These are phyloP conservation scores for Solanum pinnatisectum DNA, from an alignment of 257 asterid species.

Conservation along the genomic window DNA sequence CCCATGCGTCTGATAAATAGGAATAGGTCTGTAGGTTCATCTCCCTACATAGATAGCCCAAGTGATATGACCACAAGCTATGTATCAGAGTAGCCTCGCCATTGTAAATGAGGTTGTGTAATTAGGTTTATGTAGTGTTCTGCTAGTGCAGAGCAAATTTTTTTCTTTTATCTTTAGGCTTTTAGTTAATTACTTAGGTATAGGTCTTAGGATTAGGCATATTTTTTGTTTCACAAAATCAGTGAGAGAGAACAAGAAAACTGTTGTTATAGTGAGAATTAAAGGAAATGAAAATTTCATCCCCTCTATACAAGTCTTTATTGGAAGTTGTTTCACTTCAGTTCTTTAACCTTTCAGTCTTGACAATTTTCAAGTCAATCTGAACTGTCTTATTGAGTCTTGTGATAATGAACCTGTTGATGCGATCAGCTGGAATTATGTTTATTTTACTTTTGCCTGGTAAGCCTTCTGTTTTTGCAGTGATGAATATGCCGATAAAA, in stretches of 20 bases:
- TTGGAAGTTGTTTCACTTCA: background rate
- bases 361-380: background rate
- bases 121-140: background rate
- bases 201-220: constrained; percentile 7
- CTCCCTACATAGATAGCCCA: constrained; percentile 13
- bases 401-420: background rate
- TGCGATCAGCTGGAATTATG: background rate
- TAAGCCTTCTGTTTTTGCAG: background rate
- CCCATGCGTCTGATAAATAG: constrained; percentile 23
- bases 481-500: background rate
- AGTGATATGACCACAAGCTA: constrained; percentile 3
- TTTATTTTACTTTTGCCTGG: background rate
- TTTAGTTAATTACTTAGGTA: constrained; percentile 19
- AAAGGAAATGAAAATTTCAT: background rate
- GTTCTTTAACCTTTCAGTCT: background rate
- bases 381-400: background rate
- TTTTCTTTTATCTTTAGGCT: background rate
- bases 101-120: constrained; percentile 1
- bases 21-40: constrained; percentile 4
- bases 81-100: background rate
- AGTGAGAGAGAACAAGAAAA: background rate
- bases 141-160: background rate
- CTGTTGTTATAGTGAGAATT: background rate
- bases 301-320: background rate
- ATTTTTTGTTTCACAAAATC: background rate